Conservation (phyloP, 306 rosid genomes). For the Cicer arietinum region DNA sequence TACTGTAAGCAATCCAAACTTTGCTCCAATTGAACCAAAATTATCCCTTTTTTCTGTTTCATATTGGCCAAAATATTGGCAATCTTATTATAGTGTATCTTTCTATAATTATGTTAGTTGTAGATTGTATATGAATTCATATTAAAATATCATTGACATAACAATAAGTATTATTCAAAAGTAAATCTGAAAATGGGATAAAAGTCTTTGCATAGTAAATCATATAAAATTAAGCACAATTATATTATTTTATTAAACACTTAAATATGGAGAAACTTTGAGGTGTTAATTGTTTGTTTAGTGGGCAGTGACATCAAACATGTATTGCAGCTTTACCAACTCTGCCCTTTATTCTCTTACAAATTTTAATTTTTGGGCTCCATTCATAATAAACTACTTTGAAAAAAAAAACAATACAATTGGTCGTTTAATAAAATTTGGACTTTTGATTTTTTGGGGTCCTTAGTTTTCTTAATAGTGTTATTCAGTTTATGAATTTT, state of each 20-base stretch:
- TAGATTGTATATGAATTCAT: not conserved
- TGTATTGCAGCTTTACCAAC: constrained; percentile 29
- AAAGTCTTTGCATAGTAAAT: not conserved
- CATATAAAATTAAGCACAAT: constrained; percentile 5
- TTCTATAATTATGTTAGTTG: not conserved
- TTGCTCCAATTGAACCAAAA: not conserved
- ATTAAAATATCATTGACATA: not conserved
- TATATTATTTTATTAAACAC: constrained; percentile 42
- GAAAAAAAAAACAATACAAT: not conserved
- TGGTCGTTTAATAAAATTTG: constrained; percentile 3
- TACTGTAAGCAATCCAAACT: constrained; percentile 32
- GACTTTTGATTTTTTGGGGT: not conserved
- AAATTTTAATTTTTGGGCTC: not conserved
- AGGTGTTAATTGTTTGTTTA: not conserved
- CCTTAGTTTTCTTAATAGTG: not conserved
- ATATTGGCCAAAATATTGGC: not conserved
- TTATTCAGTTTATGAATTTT: not conserved
- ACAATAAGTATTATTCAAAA: not conserved
- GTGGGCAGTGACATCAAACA: constrained; percentile 30
- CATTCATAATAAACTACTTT: not conserved
- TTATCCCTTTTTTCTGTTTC: constrained; percentile 35
- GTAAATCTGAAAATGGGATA: not conserved
- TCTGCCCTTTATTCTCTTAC: constrained; percentile 35
- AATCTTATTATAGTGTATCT: constrained; percentile 4
- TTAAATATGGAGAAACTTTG: constrained; percentile 7